phyloP scores from a whole-genome alignment of 345 rosid genomes.

The Gossypium raimondii region DNA sequence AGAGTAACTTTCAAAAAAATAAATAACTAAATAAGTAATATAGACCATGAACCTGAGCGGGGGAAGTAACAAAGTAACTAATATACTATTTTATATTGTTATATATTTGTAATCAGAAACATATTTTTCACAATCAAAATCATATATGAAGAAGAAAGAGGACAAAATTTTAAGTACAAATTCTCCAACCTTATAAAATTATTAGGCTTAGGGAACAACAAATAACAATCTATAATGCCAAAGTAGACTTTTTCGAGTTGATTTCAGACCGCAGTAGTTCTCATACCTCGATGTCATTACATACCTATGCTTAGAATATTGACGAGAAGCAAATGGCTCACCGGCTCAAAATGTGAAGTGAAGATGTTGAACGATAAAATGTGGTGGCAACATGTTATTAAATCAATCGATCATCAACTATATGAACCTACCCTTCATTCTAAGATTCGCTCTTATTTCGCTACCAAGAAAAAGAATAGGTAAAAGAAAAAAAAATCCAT shows the following conservation, averaged over 20 bases:
- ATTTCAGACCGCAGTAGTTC: background rate
- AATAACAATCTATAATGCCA: background rate
- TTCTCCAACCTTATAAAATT: background rate
- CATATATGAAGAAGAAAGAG: background rate
- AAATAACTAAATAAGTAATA: no score
- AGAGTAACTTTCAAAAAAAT: no score
- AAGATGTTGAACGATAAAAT: background rate
- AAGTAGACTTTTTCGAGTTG: background rate
- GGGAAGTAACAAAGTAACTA: background rate
- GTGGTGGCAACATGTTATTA: constrained; percentile 13
- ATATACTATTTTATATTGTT: background rate
- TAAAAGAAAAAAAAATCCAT: constrained; percentile 32
- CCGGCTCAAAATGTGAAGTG: constrained; percentile 5
- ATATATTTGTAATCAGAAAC: background rate
- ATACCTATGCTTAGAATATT: background rate
- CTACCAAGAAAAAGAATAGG: constrained; percentile 12
- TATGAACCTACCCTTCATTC: constrained; percentile 23
- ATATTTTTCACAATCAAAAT: background rate
- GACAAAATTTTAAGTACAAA: background rate
- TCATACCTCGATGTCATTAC: background rate
- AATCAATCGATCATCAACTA: background rate
- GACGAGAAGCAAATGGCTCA: background rate
- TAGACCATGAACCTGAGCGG: background rate
- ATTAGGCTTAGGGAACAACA: background rate
- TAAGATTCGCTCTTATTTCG: constrained; percentile 26